A percentile compares a stretch with the other conserved stretches of the same genome.
phyloP scores from a whole-genome alignment of 257 asterid species.

The Penstemon newberryi region DNA sequence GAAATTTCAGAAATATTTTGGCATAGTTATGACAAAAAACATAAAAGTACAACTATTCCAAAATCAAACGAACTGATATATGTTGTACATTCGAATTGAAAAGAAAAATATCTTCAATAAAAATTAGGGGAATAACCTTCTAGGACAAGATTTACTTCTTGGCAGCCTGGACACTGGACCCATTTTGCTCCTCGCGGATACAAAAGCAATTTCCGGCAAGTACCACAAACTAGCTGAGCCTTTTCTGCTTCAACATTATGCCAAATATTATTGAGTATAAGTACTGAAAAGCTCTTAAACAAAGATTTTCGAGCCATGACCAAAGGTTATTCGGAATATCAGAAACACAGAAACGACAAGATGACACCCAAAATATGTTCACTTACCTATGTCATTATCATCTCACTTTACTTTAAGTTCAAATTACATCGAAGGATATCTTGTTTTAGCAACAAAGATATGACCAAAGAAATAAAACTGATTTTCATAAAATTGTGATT shows the following conservation, averaged over 20 bases:
- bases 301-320: neutral
- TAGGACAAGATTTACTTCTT: slow-evolving; percentile 70
- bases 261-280: neutral
- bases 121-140: slow-evolving; percentile 58
- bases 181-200: slow-evolving; percentile 79
- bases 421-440: neutral
- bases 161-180: slow-evolving; percentile 85
- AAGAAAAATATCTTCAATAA: slow-evolving; percentile 9
- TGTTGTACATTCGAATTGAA: neutral
- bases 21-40: neutral
- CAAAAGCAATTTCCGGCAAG: slow-evolving; percentile 67
- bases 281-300: slow-evolving; percentile 12
- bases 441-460: neutral
- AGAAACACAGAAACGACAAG: neutral
- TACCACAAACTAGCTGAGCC: slow-evolving; percentile 90
- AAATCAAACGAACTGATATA: neutral
- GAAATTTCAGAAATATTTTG: neutral
- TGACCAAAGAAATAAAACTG: neutral
- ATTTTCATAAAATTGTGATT: neutral
- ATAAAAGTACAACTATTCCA: neutral
- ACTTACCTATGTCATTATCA: neutral
- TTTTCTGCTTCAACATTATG: slow-evolving; percentile 49
- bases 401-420: neutral
- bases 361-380: neutral
- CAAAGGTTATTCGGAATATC: neutral